Base-by-base conservation (phyloP, 1,139 yeast species). In the Suhomyces atakaporum region DNA sequence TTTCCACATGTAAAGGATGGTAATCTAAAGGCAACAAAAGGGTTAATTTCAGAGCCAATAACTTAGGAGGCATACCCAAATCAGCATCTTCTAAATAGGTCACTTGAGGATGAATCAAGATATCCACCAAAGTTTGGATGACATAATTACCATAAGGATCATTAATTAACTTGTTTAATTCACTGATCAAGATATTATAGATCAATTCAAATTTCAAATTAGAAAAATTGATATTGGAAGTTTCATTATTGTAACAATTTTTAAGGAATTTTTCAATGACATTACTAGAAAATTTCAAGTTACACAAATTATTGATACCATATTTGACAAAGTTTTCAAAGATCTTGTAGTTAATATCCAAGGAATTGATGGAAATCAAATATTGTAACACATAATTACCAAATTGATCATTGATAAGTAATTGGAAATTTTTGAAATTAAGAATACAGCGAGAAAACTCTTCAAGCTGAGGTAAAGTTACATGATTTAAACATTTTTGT, bases 361-460 rank as follows among this genome's bases (percentile, higher is more conserved):
- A 52, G 12, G 67, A 62, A 43, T 70, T 63, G 44, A 71, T 62
- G 12, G 72, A 63, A 29, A 71, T 66, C 42, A 71, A 55, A 41
- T 71, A 71, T 45, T 71, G 77, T 41, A 71, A 62, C 8, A 71
- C 76, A 45, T 71, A 71, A 46, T 71, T 71, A 20, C 77, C 76
- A 56, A 69, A 71, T 47, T 71, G 77, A 43, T 71, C 75, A 43
- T 71, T 70, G 38, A 69, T 67, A 20, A 46, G 46, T 20, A 46
- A 28, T 35, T 54, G 58, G 41, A 69, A 69, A 36, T 62, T 63
- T 14, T 53, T 51, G 44, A 63, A 67, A 29, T 53, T 42, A 39
- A 71, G 60, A 31, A 71, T 70, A 26, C 63, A 63, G 29, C 48
- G 47, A 7, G 70, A 56, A 40, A 71, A 70, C 33, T 58, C 63